Evolutionary conservation across 2,329 filamentous ascomycete genomes (phyloP).

Genomic region (Xylariaceae sp.): DNA sequence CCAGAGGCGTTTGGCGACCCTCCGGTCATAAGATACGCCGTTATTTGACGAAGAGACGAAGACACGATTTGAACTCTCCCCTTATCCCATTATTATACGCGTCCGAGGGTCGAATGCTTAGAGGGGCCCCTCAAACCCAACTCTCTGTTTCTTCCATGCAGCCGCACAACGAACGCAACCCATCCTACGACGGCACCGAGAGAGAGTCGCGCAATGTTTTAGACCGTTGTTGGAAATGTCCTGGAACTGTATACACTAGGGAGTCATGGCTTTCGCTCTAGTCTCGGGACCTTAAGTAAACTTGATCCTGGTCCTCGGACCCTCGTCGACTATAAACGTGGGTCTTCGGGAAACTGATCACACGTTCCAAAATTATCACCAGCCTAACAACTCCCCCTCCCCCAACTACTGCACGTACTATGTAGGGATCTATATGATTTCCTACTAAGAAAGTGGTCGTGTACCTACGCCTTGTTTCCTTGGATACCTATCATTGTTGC

Average conservation of each 20-base stretch:
- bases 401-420: too few species aligned
- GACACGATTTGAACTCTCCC: background rate
- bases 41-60: background rate
- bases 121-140: background rate
- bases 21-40: background rate
- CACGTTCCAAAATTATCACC: slow-evolving; percentile 10
- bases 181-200: background rate
- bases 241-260: background rate
- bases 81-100: background rate
- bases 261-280: background rate
- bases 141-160: background rate
- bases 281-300: background rate
- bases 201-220: background rate
- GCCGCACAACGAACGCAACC: background rate
- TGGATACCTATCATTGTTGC: too few species aligned
- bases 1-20: background rate
- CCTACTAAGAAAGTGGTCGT: too few species aligned
- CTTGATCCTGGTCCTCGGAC: background rate
- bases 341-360: slow-evolving; percentile 10
- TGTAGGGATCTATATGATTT: too few species aligned
- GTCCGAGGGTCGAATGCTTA: background rate
- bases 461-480: too few species aligned
- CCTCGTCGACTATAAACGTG: slow-evolving; percentile 9
- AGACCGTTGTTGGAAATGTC: too few species aligned
- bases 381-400: background rate